phyloP scores from a whole-genome alignment of 1,139 yeast genomes.

The Fermentozyma sake region DNA sequence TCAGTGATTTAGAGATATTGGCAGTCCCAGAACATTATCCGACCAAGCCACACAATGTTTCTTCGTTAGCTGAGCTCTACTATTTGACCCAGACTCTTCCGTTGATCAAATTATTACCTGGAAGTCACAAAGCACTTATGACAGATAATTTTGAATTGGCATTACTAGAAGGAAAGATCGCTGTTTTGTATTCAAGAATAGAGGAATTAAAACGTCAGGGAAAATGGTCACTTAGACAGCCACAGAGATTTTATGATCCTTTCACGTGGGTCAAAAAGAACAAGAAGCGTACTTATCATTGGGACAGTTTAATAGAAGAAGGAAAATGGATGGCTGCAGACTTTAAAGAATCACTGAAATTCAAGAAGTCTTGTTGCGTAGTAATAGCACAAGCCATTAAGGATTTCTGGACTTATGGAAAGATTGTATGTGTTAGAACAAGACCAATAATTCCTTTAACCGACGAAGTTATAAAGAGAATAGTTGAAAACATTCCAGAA shows the following conservation, averaged over 20 bases:
- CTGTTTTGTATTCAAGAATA: constrained; percentile 87
- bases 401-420: constrained; percentile 79
- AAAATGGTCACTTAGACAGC: constrained; percentile 91
- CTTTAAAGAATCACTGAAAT: constrained; percentile 65
- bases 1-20: constrained; percentile 33
- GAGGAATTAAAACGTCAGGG: constrained; percentile 87
- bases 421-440: constrained; percentile 56
- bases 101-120: constrained; percentile 70
- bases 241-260: constrained; percentile 68
- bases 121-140: constrained; percentile 79
- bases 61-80: constrained; percentile 80
- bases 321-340: constrained; percentile 84
- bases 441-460: constrained; percentile 27
- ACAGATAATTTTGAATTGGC: constrained; percentile 85
- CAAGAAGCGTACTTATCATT: constrained; percentile 43
- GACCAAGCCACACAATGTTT: constrained; percentile 35
- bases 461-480: constrained; percentile 8
- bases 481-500: constrained; percentile 2
- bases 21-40: constrained; percentile 45
- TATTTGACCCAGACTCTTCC: constrained; percentile 88
- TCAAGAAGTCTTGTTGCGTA: constrained; percentile 66
- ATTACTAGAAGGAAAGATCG: constrained; percentile 85
- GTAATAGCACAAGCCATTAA: constrained; percentile 65
- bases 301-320: constrained; percentile 76
- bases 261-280: constrained; percentile 35